Base-by-base conservation (phyloP, 2,329 filamentous ascomycete species). In the Aspergillus terreus region DNA sequence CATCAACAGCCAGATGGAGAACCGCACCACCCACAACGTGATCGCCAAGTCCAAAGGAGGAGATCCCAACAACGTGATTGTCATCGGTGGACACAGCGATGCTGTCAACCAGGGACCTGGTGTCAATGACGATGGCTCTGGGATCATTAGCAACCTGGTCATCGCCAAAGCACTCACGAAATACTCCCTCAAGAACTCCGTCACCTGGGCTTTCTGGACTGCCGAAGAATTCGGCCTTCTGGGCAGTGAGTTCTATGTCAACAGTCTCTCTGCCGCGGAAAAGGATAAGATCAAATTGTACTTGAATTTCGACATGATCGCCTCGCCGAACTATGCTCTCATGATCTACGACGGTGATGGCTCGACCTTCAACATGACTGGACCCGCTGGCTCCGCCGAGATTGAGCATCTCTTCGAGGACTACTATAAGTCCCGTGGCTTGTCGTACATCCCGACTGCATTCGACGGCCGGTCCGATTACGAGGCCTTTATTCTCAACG, bases 381-480 rank as follows among this genome's bases (percentile, higher is more conserved):
- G 80, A 0, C 81, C 82, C 0, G 60, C 74, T 4, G 89, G 89
- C 1, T 90, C 86, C 0, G 81, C 85, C 55, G 79, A 90, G 65
- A 77, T 90, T 50, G 81, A 85, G 52, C 73, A 85, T 53, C 73
- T 90, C 33, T 90, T 89, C 66, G 74, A 84, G 17, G 75, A 84
- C 45, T 90, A 82, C 78, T 91, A 86, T 72, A 70, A 77, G 54
- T 70, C 75, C 2, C 76, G 84, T 19, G 84, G 78, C 1, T 76
- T 84, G 51, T 84, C 84, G 69, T 85, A 84, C 65, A 87, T 83
- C 0, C 82, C 87, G 52, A 88, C 88, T 25, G 81, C 83, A 2
- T 92, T 94, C 58, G 86, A 90, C 60, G 88, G 88, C 6, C 84
- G 88, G 52, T 89, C 85, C 56, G 89, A 94, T 70, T 92, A 92